A percentile compares a stretch with the other conserved stretches of the same genome.
phyloP scores from a whole-genome alignment of 2,329 filamentous ascomycete genomes.

The Aspergillus nomiae region DNA sequence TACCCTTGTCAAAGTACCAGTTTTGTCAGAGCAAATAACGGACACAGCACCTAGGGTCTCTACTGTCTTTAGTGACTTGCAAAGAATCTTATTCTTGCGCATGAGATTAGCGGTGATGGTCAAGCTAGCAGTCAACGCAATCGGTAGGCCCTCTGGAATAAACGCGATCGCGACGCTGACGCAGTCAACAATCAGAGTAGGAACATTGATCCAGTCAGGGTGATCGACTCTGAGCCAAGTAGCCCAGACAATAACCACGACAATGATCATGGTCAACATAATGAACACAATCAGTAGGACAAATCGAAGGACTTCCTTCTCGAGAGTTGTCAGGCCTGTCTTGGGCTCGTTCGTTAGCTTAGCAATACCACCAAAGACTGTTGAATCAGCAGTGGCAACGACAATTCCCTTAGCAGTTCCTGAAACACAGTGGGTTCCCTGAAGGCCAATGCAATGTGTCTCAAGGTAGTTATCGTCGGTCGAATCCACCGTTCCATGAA shows the following conservation, averaged over 20 bases:
- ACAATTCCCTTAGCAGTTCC: slow-evolving; percentile 69
- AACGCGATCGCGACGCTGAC: slow-evolving; percentile 74
- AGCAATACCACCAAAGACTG: slow-evolving; percentile 76
- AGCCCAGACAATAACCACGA: slow-evolving; percentile 70
- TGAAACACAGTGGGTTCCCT: slow-evolving; percentile 76
- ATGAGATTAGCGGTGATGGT: slow-evolving; percentile 78
- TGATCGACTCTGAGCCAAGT: slow-evolving; percentile 68
- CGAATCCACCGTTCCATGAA: slow-evolving; percentile 65
- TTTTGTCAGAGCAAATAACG: slow-evolving; percentile 77
- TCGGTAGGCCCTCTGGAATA: slow-evolving; percentile 73
- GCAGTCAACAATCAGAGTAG: slow-evolving; percentile 71
- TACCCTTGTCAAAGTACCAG: slow-evolving; percentile 50
- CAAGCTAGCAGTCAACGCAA: slow-evolving; percentile 69
- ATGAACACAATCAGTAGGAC: slow-evolving; percentile 69
- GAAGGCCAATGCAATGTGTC: slow-evolving; percentile 73
- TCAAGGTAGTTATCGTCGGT: slow-evolving; percentile 76
- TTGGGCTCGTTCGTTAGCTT: slow-evolving; percentile 71
- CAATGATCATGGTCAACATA: slow-evolving; percentile 56
- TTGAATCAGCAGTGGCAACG: slow-evolving; percentile 70
- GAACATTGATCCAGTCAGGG: slow-evolving; percentile 71
- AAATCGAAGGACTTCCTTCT: slow-evolving; percentile 73
- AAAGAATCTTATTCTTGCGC: slow-evolving; percentile 74
- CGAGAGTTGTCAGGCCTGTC: slow-evolving; percentile 67
- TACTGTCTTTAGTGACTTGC: slow-evolving; percentile 78
- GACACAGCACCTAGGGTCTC: slow-evolving; percentile 74